Conservation (phyloP, 2,329 filamentous ascomycete genomes). For the Colletotrichum incanum region DNA sequence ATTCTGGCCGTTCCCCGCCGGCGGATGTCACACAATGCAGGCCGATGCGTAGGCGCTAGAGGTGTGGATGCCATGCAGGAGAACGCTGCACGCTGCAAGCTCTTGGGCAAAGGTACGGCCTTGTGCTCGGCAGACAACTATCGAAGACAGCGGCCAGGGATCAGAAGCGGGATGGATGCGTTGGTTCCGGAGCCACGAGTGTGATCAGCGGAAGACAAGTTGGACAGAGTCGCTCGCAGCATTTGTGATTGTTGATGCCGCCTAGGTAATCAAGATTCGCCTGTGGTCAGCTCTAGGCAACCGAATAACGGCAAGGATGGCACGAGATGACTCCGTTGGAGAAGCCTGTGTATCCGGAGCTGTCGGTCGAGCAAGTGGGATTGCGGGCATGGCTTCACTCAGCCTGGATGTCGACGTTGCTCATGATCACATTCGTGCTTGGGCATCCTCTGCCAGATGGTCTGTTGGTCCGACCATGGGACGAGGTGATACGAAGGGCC, state of each 20-base stretch:
- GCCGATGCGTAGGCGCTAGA: constrained; percentile 49
- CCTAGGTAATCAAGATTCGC: background rate
- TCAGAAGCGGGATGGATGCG: constrained; percentile 46
- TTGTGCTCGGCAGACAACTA: constrained; percentile 37
- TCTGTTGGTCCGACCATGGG: constrained; percentile 10
- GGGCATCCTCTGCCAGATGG: constrained; percentile 5
- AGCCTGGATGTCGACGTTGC: constrained; percentile 9
- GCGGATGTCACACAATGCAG: constrained; percentile 53
- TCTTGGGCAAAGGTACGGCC: constrained; percentile 26
- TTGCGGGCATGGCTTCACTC: background rate
- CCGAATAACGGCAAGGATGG: background rate
- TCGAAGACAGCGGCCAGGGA: constrained; percentile 30
- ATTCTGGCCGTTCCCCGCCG: constrained; percentile 56
- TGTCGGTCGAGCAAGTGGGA: constrained; percentile 10
- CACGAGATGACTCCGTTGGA: background rate
- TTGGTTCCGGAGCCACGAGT: constrained; percentile 34
- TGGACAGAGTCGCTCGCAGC: constrained; percentile 14
- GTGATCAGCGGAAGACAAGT: constrained; percentile 29
- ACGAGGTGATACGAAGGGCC: constrained; percentile 12
- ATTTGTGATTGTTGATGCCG: background rate
- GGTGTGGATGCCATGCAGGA: constrained; percentile 45
- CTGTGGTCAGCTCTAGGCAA: constrained; percentile 8
- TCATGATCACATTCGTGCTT: constrained; percentile 14
- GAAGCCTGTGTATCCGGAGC: constrained; percentile 28
- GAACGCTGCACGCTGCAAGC: constrained; percentile 40